Base-by-base conservation (phyloP, 129 eudicot genomes). In the Escallonia herrerae region DNA sequence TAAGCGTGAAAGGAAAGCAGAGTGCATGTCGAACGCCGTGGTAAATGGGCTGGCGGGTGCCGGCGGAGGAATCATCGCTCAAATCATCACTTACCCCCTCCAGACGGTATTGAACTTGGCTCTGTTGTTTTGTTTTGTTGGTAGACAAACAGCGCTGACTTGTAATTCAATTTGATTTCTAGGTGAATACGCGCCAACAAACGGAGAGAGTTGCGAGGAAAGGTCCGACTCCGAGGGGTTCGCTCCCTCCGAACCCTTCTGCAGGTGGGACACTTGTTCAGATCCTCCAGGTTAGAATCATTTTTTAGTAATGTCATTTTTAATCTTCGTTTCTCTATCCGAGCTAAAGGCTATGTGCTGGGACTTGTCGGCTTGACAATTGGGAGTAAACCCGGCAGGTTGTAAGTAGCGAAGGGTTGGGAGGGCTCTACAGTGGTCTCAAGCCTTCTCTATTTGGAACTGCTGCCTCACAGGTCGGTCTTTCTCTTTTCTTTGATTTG, bases 151-250 rank as follows among this genome's bases (percentile, higher is more conserved):
- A 7, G 8, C 5, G 9, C 33, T 66, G 60, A 8, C 52, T 44
- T 22, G 33, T 22, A 22, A 22, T 22, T 22, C 33, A 22, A 22
- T 22, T 22, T 22, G 33, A 59, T 41, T 53, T 70, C 72, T 62
- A 89, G 97, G 95, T 90, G 47, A 91, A 91, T 62, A 93, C 99
- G 13, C 89, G 98, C 13, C 98, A 93, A 68, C 99, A 89, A 56
- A 93, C 99, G 0, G 98, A 91, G 78, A 77, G 98, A 81, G 72
- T 91, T 42, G 82, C 90, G 14, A 91, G 85, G 75, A 77, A 81
- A 72, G 71, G 64, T 58, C 67, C 2, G 8, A 52, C 58, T 43
- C 68, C 76, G 9, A 15, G 60, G 40, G 10, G 66, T 47, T 22
- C 68, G 8, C 39, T 14, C 47, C 62, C 50, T 67, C 75, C 66